Conservation (phyloP, 73 alveolate genomes). For the Paramecium tetraurelia region DNA sequence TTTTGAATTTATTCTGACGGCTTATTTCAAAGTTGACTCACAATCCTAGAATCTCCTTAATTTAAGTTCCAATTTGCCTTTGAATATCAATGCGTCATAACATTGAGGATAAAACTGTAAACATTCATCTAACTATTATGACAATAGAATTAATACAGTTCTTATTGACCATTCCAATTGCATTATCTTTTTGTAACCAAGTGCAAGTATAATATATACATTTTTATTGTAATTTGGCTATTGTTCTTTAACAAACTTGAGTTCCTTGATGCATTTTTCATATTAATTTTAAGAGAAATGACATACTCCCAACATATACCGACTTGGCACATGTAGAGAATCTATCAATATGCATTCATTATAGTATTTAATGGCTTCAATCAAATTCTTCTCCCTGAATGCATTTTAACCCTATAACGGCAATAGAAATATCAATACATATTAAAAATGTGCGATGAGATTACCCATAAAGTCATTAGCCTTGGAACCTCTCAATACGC, state of each 20-base stretch:
- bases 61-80: constrained; percentile 67
- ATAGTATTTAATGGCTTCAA: not conserved
- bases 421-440: not conserved
- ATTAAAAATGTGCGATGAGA: not conserved
- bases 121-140: constrained; percentile 60
- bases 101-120: constrained; percentile 55
- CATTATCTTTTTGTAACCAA: constrained; percentile 42
- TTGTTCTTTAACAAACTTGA: not conserved
- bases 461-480: not conserved
- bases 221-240: constrained; percentile 48
- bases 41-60: constrained; percentile 62
- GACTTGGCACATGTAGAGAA: not conserved
- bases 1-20: constrained; percentile 11
- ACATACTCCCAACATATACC: constrained; percentile 30
- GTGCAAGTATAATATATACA: constrained; percentile 57
- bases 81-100: constrained; percentile 73
- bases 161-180: constrained; percentile 18
- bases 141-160: constrained; percentile 17
- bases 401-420: not conserved
- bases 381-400: not conserved
- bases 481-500: not conserved
- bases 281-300: not conserved
- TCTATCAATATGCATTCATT: not conserved
- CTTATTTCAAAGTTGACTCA: constrained; percentile 47
- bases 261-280: not conserved